Base-by-base conservation (phyloP, 2,329 filamentous ascomycete species). In the Dactylellina sp. region DNA sequence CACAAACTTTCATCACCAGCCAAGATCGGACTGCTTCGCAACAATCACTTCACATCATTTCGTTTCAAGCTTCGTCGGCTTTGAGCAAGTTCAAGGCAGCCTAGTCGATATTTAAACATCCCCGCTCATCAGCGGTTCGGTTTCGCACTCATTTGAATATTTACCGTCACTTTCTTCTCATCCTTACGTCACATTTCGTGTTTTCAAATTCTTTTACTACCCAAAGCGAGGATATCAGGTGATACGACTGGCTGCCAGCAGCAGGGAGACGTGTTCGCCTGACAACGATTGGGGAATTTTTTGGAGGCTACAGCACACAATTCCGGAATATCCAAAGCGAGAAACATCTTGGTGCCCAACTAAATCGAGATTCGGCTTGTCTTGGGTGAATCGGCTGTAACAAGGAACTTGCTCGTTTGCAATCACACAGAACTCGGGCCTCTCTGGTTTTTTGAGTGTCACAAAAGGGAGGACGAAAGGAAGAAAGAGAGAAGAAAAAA, bases 201-300 rank as follows among this genome's bases (percentile, higher is more conserved):
- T 65, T 39, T 44, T 18, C 14, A 32, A 25, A 70, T 47, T 24
- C 46, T 20, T n/a, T 6, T 49, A 35, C 12, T 42, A 52, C 5
- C 2, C 40, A 40, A 56, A 42, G 14, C 18, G 46, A 47, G n/a
- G 16, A 32, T 16, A 49, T 11, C n/a, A 22, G 49, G 56, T 53
- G 59, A 53, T 28, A 37, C 53, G 52, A 65, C 46, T 53, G 53
- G 55, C 52, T 60, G 39, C 39, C 44, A 22, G 22, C 32, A 61
- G 60, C 68, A 72, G 68, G 68, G 60, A 64, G 60, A 72, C 68
- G 68, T 72, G 68, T 72, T 72, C 68, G 60, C 53, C 32, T 52
- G 24, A 14, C 39, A 39, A 39, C 60, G 22, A 72, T 72, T 72
- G 68, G 68, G 61, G 39, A 32, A 20, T 24, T 18, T 46, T 25